Evolutionary conservation across 305 asterid species (phyloP).

Genomic region (Coffea humblotiana): DNA sequence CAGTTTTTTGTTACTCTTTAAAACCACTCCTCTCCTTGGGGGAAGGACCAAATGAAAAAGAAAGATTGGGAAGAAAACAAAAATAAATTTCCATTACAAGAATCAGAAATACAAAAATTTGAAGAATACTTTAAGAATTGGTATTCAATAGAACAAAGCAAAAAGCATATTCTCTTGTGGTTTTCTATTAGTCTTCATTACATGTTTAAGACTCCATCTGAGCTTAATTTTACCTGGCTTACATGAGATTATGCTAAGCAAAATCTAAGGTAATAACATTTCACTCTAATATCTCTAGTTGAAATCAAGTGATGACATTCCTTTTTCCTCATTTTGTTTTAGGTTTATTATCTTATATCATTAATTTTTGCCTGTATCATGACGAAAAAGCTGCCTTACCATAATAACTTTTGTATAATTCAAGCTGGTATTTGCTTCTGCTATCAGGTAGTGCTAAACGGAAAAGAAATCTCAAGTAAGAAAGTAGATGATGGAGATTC

Average conservation of each 20-base stretch:
- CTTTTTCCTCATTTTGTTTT: neutral
- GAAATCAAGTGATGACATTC: neutral
- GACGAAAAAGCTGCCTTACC: neutral
- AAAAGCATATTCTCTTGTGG: neutral
- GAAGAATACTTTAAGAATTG: neutral
- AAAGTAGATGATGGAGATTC: conserved; percentile 42
- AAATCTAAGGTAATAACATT: neutral
- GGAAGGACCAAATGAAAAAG: neutral
- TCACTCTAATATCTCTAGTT: neutral
- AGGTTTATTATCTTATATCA: neutral
- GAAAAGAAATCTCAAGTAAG: conserved; percentile 41
- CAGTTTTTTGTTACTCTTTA: neutral
- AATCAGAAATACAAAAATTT: neutral
- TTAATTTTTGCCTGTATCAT: neutral
- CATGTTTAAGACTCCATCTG: neutral
- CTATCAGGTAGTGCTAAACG: conserved; percentile 48
- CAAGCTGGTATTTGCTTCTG: neutral
- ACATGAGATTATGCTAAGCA: neutral
- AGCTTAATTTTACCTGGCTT: neutral
- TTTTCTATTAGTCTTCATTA: neutral
- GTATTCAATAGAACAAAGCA: neutral
- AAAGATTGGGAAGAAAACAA: too few species aligned
- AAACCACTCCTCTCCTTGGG: neutral
- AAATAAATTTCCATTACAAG: neutral
- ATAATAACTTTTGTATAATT: conserved; percentile 3